Conservation (phyloP, 2,329 filamentous ascomycete genomes). For the Sclerotinia trifoliorum region DNA sequence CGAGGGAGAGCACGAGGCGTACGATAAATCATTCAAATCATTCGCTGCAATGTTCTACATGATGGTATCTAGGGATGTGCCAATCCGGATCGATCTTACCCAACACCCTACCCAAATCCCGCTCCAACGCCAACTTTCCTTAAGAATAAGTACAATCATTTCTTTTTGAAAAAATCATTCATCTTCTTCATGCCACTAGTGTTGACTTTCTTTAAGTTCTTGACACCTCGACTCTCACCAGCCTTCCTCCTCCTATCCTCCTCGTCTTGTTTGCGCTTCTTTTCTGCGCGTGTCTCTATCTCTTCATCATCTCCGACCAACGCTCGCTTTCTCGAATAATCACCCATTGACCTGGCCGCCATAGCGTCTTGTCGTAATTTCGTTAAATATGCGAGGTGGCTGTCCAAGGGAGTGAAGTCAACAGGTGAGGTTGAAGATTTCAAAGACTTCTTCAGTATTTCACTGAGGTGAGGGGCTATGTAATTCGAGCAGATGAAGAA, state of each 20-base stretch:
- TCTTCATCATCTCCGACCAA: constrained; percentile 64
- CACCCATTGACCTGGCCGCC: constrained; percentile 63
- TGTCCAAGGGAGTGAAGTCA: constrained; percentile 69
- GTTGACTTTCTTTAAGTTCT: constrained; percentile 84
- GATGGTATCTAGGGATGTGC: constrained; percentile 19
- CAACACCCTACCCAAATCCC: constrained; percentile 15
- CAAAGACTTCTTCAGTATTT: constrained; percentile 43
- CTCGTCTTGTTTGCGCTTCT: constrained; percentile 82
- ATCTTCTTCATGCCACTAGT: constrained; percentile 95
- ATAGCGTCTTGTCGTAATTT: constrained; percentile 69
- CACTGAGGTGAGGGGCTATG: constrained; percentile 43
- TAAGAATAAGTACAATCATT: constrained; percentile 30
- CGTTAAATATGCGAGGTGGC: constrained; percentile 65
- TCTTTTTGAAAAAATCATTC: constrained; percentile 87
- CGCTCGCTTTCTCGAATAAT: constrained; percentile 69
- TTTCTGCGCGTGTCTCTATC: constrained; percentile 63
- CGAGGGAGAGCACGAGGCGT: constrained; percentile 55
- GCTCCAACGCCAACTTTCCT: constrained; percentile 16
- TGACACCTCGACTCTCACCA: constrained; percentile 70
- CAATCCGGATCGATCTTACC: constrained; percentile 19
- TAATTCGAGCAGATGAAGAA: constrained; percentile 52
- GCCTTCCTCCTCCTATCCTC: constrained; percentile 84
- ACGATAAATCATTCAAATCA: constrained; percentile 38
- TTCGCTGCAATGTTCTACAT: constrained; percentile 25
- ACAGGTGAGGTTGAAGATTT: constrained; percentile 42